A percentile compares a stretch with the other conserved stretches of the same genome.
phyloP scores from a whole-genome alignment of 257 asterid genomes.

The Gentiana straminea region DNA sequence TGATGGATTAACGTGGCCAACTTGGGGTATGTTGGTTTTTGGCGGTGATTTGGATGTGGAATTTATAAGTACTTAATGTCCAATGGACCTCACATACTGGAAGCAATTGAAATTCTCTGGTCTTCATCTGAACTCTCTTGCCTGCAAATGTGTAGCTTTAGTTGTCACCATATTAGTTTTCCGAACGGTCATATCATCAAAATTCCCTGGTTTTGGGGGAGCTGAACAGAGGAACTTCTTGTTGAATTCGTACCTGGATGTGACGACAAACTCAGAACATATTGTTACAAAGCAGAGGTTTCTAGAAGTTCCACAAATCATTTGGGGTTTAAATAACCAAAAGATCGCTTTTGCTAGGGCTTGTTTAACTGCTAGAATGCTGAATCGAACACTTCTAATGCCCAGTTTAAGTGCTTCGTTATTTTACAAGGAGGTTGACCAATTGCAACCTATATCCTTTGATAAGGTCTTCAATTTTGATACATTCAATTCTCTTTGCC shows the following conservation, averaged over 20 bases:
- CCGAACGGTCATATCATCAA: conserved; percentile 31
- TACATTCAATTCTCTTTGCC: conserved; percentile 54
- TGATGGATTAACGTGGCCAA: neutral
- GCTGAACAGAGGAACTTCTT: conserved; percentile 21
- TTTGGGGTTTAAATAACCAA: conserved; percentile 91
- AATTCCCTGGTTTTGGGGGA: conserved; percentile 24
- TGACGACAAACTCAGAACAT: conserved; percentile 2
- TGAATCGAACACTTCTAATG: conserved; percentile 69
- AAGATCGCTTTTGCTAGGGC: conserved; percentile 88
- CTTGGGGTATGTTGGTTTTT: neutral
- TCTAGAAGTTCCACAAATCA: conserved; percentile 73
- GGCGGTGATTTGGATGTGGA: conserved; percentile 1
- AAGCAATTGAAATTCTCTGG: conserved; percentile 54
- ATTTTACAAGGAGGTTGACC: conserved; percentile 76
- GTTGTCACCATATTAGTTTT: conserved; percentile 33
- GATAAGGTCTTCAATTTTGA: conserved; percentile 65
- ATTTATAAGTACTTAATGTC: conserved; percentile 18
- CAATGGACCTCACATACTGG: conserved; percentile 37
- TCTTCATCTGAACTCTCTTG: conserved; percentile 33
- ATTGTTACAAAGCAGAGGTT: conserved; percentile 23
- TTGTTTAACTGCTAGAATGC: conserved; percentile 64
- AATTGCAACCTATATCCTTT: conserved; percentile 56
- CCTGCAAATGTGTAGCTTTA: conserved; percentile 46
- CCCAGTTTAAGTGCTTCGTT: conserved; percentile 89
- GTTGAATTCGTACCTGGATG: conserved; percentile 9